These are phyloP conservation scores for Arthroderma sp. DNA, from an alignment of 2,329 filamentous ascomycete species.

Conservation along the genomic window DNA sequence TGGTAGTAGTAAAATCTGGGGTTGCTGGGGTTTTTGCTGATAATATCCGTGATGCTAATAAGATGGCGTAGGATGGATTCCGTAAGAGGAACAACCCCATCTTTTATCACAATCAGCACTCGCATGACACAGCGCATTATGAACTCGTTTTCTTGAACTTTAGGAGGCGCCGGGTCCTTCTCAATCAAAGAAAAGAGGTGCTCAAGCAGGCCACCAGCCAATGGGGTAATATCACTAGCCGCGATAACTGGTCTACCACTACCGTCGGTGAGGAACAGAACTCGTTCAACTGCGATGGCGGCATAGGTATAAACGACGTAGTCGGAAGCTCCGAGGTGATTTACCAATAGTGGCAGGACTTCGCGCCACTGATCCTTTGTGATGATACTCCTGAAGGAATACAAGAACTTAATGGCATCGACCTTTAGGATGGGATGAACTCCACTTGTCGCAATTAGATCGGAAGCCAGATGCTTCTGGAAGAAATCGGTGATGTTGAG, in stretches of 20 bases:
- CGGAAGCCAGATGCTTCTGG: constrained; percentile 78
- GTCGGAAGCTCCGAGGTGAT: constrained; percentile 77
- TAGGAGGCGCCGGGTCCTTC: constrained; percentile 68
- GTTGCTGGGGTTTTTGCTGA: constrained; percentile 91
- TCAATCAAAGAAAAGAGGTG: constrained; percentile 88
- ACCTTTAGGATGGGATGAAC: constrained; percentile 84
- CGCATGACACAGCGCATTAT: constrained; percentile 98
- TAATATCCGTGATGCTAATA: constrained; percentile 78
- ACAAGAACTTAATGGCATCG: constrained; percentile 94
- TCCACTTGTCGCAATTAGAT: constrained; percentile 57
- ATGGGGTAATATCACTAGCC: constrained; percentile 61
- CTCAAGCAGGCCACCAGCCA: constrained; percentile 72
- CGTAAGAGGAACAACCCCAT: constrained; percentile 58
- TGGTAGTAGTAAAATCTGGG: constrained; percentile 97
- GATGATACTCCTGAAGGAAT: constrained; percentile 90
- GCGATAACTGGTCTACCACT: constrained; percentile 66
- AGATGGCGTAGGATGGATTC: constrained; percentile 74
- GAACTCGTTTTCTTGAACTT: constrained; percentile 98
- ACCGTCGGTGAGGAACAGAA: constrained; percentile 69
- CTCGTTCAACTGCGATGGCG: constrained; percentile 88
- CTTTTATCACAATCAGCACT: constrained; percentile 84
- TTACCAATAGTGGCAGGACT: constrained; percentile 78
- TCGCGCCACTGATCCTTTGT: constrained; percentile 84
- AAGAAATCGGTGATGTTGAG: constrained; percentile 93
- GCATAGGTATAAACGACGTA: constrained; percentile 98